Base-by-base conservation (phyloP, 305 asterid species). In the Ajuga reptans region DNA sequence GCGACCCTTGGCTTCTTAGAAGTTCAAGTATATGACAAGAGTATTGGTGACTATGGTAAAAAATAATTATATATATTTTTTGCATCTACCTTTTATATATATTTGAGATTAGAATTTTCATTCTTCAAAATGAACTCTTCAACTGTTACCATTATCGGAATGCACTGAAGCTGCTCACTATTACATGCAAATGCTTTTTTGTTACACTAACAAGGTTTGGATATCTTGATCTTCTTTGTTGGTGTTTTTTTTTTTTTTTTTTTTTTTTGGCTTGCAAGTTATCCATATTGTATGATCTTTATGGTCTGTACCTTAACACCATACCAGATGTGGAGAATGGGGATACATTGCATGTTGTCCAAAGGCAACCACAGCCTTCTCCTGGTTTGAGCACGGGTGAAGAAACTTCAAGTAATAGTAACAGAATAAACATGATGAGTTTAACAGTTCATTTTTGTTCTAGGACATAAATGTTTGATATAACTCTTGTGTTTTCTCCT, bases 271-370 rank as follows among this genome's bases (percentile, higher is more conserved):
- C 50, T 14, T n/a, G 31, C 27, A 52, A 43, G 45, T 64, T 63
- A 14, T 36, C 24, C 36, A 39, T 18, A 24, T 55, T 43, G 27
- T 60, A 55, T 49, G 34, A 27, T 45, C 69, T 79, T 41, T 54
- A 18, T 74, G 54, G 52, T 58, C 66, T 46, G 52, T 53, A 59
- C 96, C 78, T 83, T 92, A 73, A 89, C 88, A 29, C 60, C 64
- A 43, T 55, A 18, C 47, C 69, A 92, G 97, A 88, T 74, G 86
- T 88, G 69, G 97, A 90, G 76, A 85, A 80, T 75, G 97, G 92
- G 62, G 89, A 87, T 80, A 92, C 97, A 15, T 76, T 92, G 57
- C 98, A 92, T 73, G 78, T 92, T 66, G 95, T 90, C 41, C 90
- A 76, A 74, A 88, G 96, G 78, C 98, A 82, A 69, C 83, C 75